Base-by-base conservation (phyloP, 306 rosid species). In the Prosopis cineraria region DNA sequence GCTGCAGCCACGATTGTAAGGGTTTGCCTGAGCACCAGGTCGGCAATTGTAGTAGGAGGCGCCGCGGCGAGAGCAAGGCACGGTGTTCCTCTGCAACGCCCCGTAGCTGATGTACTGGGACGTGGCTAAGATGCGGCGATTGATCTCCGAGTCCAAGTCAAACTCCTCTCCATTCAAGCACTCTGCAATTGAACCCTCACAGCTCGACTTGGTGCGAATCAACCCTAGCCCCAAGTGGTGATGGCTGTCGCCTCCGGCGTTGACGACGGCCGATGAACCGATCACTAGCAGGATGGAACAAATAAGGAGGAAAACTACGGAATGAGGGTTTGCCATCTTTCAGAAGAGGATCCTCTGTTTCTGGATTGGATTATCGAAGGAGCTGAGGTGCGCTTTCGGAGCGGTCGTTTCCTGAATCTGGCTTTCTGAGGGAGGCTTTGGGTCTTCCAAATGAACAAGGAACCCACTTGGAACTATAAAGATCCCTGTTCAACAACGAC, bases 21-120 rank as follows among this genome's bases (percentile, higher is more conserved):
- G 99, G 71, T 96, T 96, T 13, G 98, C 80, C 85, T 90, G 94
- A 77, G 94, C 92, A 0, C 99, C 98, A n/a, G 98, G 82, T 47
- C 76, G 31, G 88, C 99, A 96, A 72, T 96, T 96, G 85, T 96
- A 67, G 72, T 67, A 67, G 52, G 72, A 67, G 31, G 72, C 33
- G 34, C 72, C 72, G n/a, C 72, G 72, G 59, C 96, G 92, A 20
- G 99, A 96, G 79, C 99, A 96, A 0, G 99, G 99, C 5, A 96
- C 97, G 9, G 89, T 87, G 93, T 96, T 91, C 94, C 93, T 93
- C 92, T 84, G 91, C 27, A 96, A 84, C 76, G 99, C 98, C 70
- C 96, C 99, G 82, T 96, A 96, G 96, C 99, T 96, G 88, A 96
- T 85, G 86, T 96, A 96, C 70, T 74, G 52, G 1, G 19, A 81